These are phyloP conservation scores for Beauveria bassiana DNA, from an alignment of 2,329 filamentous ascomycete species.

Conservation along the genomic window DNA sequence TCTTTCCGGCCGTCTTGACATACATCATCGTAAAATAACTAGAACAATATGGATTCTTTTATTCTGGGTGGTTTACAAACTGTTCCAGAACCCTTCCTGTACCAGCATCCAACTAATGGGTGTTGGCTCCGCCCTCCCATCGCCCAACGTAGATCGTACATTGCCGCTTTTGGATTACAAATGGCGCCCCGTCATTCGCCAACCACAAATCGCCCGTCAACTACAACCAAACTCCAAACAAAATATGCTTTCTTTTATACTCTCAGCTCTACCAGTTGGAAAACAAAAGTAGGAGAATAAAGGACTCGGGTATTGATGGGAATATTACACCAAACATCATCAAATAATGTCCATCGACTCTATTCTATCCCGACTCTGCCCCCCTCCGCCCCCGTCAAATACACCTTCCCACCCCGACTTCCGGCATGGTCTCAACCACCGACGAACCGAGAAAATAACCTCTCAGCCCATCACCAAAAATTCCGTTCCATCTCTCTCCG, in stretches of 20 bases:
- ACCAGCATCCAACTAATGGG: neutral
- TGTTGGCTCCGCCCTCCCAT: neutral
- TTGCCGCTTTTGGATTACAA: slow-evolving; percentile 16
- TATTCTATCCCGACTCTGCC: too few relatives aligned
- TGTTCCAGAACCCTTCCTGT: neutral
- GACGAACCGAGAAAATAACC: slow-evolving; percentile 7
- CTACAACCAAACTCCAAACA: neutral
- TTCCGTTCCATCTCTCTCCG: neutral
- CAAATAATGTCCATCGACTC: too few relatives aligned
- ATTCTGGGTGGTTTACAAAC: neutral
- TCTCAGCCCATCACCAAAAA: neutral
- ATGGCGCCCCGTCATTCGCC: slow-evolving; percentile 12
- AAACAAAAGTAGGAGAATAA: too few relatives aligned
- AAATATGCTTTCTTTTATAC: too few relatives aligned
- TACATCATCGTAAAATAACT: too few relatives aligned
- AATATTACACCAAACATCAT: too few relatives aligned
- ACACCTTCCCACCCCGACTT: neutral
- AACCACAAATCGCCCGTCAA: neutral
- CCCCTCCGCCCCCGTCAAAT: neutral
- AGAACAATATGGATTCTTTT: neutral
- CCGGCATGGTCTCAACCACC: slow-evolving; percentile 5
- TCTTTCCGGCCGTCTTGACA: neutral
- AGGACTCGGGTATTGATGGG: too few relatives aligned
- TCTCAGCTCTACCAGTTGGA: too few relatives aligned
- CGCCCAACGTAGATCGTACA: neutral